Conservation (phyloP, 1,139 yeast genomes). For the Yamadazyma spencermartinsiae region DNA sequence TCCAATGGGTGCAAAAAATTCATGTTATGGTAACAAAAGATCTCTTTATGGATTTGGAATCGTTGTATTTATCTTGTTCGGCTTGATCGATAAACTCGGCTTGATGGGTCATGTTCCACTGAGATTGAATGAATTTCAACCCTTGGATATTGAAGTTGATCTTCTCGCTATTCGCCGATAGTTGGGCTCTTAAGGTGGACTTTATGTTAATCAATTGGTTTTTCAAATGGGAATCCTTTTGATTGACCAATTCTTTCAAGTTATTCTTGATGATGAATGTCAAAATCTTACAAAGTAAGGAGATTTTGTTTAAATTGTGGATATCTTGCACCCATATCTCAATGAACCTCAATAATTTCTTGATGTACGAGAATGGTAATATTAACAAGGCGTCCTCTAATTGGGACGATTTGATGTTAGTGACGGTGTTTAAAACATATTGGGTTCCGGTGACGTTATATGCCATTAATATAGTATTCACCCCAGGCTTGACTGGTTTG, state of each 20-base stretch:
- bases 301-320: conserved; percentile 49
- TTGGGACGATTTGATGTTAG: conserved; percentile 76
- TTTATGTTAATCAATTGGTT: conserved; percentile 61
- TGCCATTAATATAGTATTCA: conserved; percentile 71
- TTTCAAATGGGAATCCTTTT: conserved; percentile 62
- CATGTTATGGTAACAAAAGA: conserved; percentile 40
- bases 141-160: conserved; percentile 92
- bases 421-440: conserved; percentile 71
- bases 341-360: conserved; percentile 68
- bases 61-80: conserved; percentile 56
- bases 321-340: conserved; percentile 68
- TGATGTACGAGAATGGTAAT: conserved; percentile 82
- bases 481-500: conserved; percentile 59
- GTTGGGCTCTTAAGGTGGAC: conserved; percentile 52
- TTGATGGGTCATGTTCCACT: conserved; percentile 78
- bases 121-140: conserved; percentile 65
- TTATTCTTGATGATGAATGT: conserved; percentile 73
- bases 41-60: conserved; percentile 65
- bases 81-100: conserved; percentile 72
- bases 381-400: conserved; percentile 90
- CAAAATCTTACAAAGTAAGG: conserved; percentile 71
- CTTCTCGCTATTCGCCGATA: conserved; percentile 53
- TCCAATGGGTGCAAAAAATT: conserved; percentile 37
- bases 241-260: conserved; percentile 70
- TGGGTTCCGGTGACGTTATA: conserved; percentile 70